Evolutionary conservation across 2,329 filamentous ascomycete genomes (phyloP), one percentile per base, ranked within the genome.

Genomic region (Biscogniauxia mediterranea): DNA sequence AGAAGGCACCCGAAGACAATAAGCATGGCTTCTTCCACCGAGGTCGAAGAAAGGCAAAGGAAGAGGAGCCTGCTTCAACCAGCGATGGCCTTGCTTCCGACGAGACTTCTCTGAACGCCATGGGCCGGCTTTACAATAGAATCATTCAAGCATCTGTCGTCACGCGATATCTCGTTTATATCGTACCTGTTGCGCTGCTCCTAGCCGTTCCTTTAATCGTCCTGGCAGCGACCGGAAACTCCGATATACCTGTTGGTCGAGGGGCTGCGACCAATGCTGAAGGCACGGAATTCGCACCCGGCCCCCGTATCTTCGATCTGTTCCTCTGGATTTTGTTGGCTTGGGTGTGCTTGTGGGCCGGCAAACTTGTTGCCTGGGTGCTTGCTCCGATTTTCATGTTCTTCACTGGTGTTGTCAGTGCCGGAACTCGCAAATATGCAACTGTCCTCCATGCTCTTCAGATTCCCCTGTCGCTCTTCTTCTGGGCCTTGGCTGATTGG

Each of bases 311-410:
- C 9, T 85, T 88, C 69, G 75, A 82, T 55, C 79, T 91, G 54
- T 90, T 90, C 68, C 77, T 89, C 54, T 90, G 88, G 89, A 82
- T 91, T 66, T 85, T 90, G 70, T 80, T 89, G 56, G 80, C 88
- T 42, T 91, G 89, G 89, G 75, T 88, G 49, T 81, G 83, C 8
- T 80, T 90, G 11, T 91, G 89, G 89, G 78, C 81, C 19, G 86
- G 84, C 66, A 91, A 91, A 76, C 75, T 89, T 52, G 79, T 86
- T 11, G 85, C 88, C 15, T 85, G 85, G 73, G 71, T 83, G 17
- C 70, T 89, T 2, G 88, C 89, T 0, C 75, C 78, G 49, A 65
- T 85, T 57, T 91, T 91, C 75, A 87, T 90, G 81, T 88, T 89
- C 69, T 83, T 89, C 67, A 85, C 83, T 64, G 89, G 89, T 60